Percentiles rank a stretch among this genome's conserved stretches.
These are phyloP conservation scores for Cadophora luteo-olivacea DNA, from an alignment of 2,329 filamentous ascomycete species.

Conservation along the genomic window DNA sequence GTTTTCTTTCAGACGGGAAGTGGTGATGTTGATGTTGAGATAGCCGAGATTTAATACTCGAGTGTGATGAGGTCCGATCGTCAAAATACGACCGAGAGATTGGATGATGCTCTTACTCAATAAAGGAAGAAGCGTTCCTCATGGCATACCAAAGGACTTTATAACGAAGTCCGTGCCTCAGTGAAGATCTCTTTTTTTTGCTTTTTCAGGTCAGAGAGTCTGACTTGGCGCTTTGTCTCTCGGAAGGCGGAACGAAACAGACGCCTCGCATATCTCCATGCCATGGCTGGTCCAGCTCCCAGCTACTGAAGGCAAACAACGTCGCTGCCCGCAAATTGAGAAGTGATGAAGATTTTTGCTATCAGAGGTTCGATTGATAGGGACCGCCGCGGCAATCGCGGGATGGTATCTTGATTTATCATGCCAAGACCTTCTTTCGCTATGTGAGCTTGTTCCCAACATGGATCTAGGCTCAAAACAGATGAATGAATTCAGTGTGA, in stretches of 20 bases:
- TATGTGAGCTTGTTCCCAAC: not conserved
- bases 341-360: constrained; percentile 21
- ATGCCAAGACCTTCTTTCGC: not conserved
- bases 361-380: not conserved
- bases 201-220: constrained; percentile 31
- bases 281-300: constrained; percentile 11
- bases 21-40: not conserved
- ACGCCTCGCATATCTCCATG: not conserved
- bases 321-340: constrained; percentile 30
- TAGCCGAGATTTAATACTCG: not conserved
- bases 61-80: not conserved
- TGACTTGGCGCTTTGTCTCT: constrained; percentile 19
- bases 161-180: constrained; percentile 25
- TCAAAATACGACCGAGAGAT: not conserved
- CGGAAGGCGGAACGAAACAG: constrained; percentile 10
- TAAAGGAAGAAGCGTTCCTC: not conserved
- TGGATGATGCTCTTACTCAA: not conserved
- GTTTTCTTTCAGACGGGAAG: too few relatives aligned
- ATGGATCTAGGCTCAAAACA: not conserved
- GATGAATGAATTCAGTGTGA: not conserved
- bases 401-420: constrained; percentile 6
- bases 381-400: constrained; percentile 25
- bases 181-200: constrained; percentile 33
- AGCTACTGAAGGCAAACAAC: constrained; percentile 12
- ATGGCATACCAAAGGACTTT: constrained; percentile 25